phyloP scores from a whole-genome alignment of 805 yeast species.

The Kodamaea laetipori region DNA sequence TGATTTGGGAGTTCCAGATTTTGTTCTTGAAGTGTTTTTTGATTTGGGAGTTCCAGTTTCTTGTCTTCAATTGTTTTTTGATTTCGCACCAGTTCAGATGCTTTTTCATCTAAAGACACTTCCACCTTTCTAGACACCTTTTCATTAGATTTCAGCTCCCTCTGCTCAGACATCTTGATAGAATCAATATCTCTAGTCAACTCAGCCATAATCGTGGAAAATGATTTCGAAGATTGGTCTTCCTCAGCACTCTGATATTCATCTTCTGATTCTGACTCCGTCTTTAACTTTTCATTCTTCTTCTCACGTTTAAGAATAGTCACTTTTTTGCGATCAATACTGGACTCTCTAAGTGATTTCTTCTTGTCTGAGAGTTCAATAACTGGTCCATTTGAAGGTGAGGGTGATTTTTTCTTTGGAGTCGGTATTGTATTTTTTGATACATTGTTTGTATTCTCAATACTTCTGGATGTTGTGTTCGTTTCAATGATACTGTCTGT shows the following conservation, averaged over 20 bases:
- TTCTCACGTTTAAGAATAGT: neutral
- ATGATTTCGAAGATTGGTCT: neutral
- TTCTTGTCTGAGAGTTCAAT: neutral
- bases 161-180: neutral
- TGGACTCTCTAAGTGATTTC: neutral
- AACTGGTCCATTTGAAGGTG: neutral
- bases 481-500: too few relatives aligned
- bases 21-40: too few relatives aligned
- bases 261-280: neutral
- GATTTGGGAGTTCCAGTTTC: too few relatives aligned
- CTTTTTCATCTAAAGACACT: too few relatives aligned
- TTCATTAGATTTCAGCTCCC: too few relatives aligned
- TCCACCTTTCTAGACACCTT: too few relatives aligned
- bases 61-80: too few relatives aligned
- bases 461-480: too few relatives aligned
- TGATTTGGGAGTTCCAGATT: too few relatives aligned
- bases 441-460: too few relatives aligned
- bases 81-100: too few relatives aligned
- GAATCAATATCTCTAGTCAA: constrained; percentile 7
- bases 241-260: neutral
- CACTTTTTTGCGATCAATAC: constrained; percentile 2
- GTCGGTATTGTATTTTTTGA: too few relatives aligned
- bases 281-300: neutral
- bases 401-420: neutral
- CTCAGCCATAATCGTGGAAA: constrained; percentile 5